A percentile compares a stretch with the other conserved stretches of the same genome.
Evolutionary conservation across 2,329 filamentous ascomycete species (phyloP).

Genomic region (Metarhizium brunneum): DNA sequence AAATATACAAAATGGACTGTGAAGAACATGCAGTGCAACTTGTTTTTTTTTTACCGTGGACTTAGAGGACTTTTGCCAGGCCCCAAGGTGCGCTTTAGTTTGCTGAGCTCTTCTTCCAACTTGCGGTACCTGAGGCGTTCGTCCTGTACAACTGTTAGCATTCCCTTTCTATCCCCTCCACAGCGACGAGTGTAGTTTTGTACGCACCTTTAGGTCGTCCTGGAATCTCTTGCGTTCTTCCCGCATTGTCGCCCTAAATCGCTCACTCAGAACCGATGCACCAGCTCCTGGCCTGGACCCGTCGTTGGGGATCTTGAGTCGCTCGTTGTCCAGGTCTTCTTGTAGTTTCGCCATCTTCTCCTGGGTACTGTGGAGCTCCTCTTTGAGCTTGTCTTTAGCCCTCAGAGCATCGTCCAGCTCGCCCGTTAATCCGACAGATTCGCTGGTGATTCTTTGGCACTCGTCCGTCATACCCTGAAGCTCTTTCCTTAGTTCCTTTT

Average conservation of each 20-base stretch:
- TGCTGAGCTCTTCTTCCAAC: slow-evolving; percentile 40
- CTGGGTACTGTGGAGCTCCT: slow-evolving; percentile 27
- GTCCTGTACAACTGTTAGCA: slow-evolving; percentile 31
- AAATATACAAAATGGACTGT: neutral
- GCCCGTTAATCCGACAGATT: slow-evolving; percentile 38
- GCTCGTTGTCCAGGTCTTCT: slow-evolving; percentile 42
- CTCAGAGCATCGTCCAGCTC: slow-evolving; percentile 25
- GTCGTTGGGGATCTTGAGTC: slow-evolving; percentile 31
- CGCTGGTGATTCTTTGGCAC: slow-evolving; percentile 43
- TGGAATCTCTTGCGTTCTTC: slow-evolving; percentile 49
- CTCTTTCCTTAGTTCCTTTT: slow-evolving; percentile 42
- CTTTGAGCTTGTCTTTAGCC: slow-evolving; percentile 27
- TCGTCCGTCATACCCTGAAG: slow-evolving; percentile 41
- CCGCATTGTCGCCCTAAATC: slow-evolving; percentile 46
- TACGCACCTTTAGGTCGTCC: slow-evolving; percentile 40
- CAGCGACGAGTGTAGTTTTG: neutral
- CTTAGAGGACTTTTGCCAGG: slow-evolving; percentile 34
- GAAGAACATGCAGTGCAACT: neutral
- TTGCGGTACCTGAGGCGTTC: slow-evolving; percentile 38
- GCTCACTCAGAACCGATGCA: slow-evolving; percentile 44
- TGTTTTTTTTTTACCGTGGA: slow-evolving; percentile 18
- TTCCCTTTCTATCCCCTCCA: neutral
- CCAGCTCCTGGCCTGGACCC: slow-evolving; percentile 29
- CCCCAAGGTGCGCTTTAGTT: slow-evolving; percentile 32
- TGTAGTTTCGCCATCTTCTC: slow-evolving; percentile 32